phyloP scores from a whole-genome alignment of 257 asterid genomes.

The Solanum clarkiae region DNA sequence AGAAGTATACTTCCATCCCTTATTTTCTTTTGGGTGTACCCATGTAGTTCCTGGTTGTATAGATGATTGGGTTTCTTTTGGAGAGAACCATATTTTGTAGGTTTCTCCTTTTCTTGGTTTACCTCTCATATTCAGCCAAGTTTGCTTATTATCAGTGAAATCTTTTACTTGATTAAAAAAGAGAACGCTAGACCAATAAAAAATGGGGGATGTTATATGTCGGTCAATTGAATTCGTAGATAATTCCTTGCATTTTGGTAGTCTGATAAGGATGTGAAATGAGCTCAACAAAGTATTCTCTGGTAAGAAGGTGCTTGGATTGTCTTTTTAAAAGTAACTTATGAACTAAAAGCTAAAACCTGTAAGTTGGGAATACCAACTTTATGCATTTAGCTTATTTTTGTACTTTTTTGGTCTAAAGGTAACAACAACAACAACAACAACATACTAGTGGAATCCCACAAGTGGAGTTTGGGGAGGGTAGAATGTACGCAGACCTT shows the following conservation, averaged over 20 bases:
- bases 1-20: not conserved
- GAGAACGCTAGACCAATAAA: not conserved
- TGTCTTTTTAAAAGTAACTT: too few relatives aligned
- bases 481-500: too few relatives aligned
- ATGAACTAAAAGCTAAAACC: too few relatives aligned
- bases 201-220: not conserved
- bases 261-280: not conserved
- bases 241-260: not conserved
- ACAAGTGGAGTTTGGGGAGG: too few relatives aligned
- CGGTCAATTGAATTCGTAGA: not conserved
- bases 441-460: too few relatives aligned
- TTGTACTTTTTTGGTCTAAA: not conserved
- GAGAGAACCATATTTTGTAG: not conserved
- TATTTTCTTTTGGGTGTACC: not conserved
- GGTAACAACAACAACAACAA: not conserved
- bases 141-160: not conserved
- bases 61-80: not conserved
- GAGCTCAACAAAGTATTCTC: not conserved
- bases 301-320: not conserved
- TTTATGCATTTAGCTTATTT: not conserved
- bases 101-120: not conserved
- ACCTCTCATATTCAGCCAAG: not conserved
- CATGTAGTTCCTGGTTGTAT: too few relatives aligned
- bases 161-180: not conserved
- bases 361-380: too few relatives aligned